Base-by-base conservation (phyloP, 495 filamentous ascomycete species). In the Penicillium verhagenii region DNA sequence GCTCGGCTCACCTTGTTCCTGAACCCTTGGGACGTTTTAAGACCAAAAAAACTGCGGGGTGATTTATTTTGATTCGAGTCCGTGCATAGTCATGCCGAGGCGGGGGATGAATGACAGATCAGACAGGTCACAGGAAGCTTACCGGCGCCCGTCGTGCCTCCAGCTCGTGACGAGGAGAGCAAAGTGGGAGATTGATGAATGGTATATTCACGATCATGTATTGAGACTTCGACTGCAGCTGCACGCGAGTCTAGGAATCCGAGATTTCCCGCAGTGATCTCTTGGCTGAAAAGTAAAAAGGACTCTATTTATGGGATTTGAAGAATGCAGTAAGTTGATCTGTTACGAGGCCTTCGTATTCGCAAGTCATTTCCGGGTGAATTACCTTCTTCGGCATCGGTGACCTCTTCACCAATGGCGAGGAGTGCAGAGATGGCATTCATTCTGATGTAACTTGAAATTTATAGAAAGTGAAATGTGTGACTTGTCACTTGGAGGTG, bases 111-210 rank as follows among this genome's bases (percentile, higher is more conserved):
- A 19, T 49, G 9, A 24, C 23, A 26, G 35, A 52, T 46, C 51
- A 40, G 44, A 35, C 16, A 33, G 20, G 21, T 45, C 24, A 35
- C 37, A n/a, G 10, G 4, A 48, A 24, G 70, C 77, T 57, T 70
- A 91, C 89, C 89, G 66, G 92, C 92, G 52, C 94, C 94, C 4
- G 94, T 98, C 1, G 94, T 98, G 1, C 94, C 95, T 16, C 85
- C 86, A 19, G 82, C 79, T 14, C 91, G 85, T 53, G 85, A 82
- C 6, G 91, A 94, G 2, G 83, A 82, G 8, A 98, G 79, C 10
- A 97, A 70, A 3, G 83, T 82, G 8, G 93, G 94, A 1, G 91
- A 96, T 69, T 98, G 94, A 54, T 86, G 82, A 63, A 97, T 89
- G 11, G 79, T 82, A 46, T 94, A 81, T 60, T 95, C 89, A 51